Conservation (phyloP, 2,329 filamentous ascomycete genomes). For the Myriosclerotinia scirpicola region DNA sequence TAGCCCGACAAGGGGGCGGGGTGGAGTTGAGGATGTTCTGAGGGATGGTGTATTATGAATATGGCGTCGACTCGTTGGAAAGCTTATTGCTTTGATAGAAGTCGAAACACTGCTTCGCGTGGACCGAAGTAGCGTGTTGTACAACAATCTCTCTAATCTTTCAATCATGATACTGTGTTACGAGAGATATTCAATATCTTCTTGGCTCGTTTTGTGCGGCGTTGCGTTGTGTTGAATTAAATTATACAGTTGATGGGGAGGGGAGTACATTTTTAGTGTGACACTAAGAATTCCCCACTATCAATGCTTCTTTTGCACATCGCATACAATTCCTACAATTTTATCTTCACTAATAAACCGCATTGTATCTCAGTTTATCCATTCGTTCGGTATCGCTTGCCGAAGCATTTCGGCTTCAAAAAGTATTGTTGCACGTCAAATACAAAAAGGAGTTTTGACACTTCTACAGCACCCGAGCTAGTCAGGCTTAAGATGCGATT, state of each 20-base stretch:
- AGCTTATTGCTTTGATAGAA: neutral
- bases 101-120: neutral
- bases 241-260: too few relatives aligned
- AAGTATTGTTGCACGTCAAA: neutral
- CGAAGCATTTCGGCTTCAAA: neutral
- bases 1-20: constrained; percentile 26
- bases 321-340: neutral
- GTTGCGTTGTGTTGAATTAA: neutral
- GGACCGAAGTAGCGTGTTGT: neutral
- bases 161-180: constrained; percentile 11
- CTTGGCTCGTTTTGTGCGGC: neutral
- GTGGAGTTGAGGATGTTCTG: neutral
- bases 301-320: neutral
- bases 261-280: neutral
- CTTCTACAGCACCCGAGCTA: neutral
- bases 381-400: neutral
- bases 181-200: neutral
- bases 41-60: neutral
- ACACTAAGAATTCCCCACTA: neutral
- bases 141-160: neutral
- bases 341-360: neutral
- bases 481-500: neutral
- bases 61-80: neutral
- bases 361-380: neutral
- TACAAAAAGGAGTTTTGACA: neutral